A percentile compares a stretch with the other conserved stretches of the same genome.
These are phyloP conservation scores for Gracilaria vermiculophylla DNA, from an alignment of 23 red algal genomes.

Conservation along the genomic window DNA sequence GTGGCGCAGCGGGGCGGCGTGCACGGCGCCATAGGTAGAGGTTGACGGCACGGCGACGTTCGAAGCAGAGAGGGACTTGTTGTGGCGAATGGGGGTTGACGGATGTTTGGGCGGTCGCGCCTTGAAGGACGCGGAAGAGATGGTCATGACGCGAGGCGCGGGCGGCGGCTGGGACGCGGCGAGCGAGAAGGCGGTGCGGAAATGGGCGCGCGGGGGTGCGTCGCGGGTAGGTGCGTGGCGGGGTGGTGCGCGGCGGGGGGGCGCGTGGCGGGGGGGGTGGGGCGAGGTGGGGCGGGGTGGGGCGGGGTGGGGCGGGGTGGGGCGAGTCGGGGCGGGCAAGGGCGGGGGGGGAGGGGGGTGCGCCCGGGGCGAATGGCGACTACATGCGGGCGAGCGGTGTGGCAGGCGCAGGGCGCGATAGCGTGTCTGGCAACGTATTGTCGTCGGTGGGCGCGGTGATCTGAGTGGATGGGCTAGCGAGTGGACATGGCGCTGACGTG, in stretches of 20 bases:
- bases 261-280: background rate
- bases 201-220: background rate
- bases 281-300: background rate
- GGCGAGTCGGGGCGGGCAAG: background rate
- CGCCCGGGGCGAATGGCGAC: background rate
- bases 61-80: background rate
- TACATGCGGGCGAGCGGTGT: no score
- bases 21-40: background rate
- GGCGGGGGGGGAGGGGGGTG: background rate
- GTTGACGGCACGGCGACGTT: background rate
- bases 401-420: no score
- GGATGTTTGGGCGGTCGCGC: constrained; percentile 4
- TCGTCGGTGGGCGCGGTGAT: no score
- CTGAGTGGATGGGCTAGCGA: no score
- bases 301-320: background rate
- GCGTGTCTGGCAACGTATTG: no score
- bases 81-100: background rate
- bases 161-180: background rate
- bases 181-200: background rate
- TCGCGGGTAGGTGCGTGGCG: background rate
- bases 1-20: constrained; percentile 52
- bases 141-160: background rate
- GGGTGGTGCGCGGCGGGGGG: background rate
- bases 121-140: background rate
- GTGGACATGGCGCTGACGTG: no score